phyloP scores from a whole-genome alignment of 805 yeast species.

The Schizosaccharomyces japonicus region DNA sequence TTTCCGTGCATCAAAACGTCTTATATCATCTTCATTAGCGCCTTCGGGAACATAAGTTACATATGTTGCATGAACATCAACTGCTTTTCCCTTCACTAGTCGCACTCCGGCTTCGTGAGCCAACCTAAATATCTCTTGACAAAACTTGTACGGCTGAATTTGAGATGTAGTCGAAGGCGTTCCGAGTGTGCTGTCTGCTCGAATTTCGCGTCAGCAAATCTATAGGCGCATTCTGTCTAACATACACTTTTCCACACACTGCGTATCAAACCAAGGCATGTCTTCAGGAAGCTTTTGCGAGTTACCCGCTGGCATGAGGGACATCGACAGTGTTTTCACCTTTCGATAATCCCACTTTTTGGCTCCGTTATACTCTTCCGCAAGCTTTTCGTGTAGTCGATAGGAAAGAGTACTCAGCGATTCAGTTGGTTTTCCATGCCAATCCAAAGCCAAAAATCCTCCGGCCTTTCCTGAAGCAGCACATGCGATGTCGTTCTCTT shows the following conservation, averaged over 20 bases:
- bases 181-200: no score
- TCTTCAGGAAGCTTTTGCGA: not conserved
- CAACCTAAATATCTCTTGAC: conserved; percentile 28
- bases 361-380: conserved; percentile 60
- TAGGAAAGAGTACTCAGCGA: conserved; percentile 78
- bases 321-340: conserved; percentile 39
- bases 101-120: conserved; percentile 62
- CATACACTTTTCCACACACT: not conserved
- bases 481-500: not conserved
- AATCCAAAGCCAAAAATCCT: conserved; percentile 51
- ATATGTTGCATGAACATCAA: not conserved
- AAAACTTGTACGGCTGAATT: conserved; percentile 85
- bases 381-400: conserved; percentile 57
- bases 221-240: no score
- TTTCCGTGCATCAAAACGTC: conserved; percentile 41
- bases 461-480: conserved; percentile 16
- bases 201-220: no score
- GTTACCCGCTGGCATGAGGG: conserved; percentile 50
- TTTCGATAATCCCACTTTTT: conserved; percentile 82
- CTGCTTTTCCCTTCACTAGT: conserved; percentile 59
- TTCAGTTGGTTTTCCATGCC: conserved; percentile 76
- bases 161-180: conserved; percentile 79
- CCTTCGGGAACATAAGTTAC: not conserved
- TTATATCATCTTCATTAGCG: conserved; percentile 12
- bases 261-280: not conserved